Base-by-base conservation (phyloP, 2,329 filamentous ascomycete species). In the Ilyonectria mors-panacis region DNA sequence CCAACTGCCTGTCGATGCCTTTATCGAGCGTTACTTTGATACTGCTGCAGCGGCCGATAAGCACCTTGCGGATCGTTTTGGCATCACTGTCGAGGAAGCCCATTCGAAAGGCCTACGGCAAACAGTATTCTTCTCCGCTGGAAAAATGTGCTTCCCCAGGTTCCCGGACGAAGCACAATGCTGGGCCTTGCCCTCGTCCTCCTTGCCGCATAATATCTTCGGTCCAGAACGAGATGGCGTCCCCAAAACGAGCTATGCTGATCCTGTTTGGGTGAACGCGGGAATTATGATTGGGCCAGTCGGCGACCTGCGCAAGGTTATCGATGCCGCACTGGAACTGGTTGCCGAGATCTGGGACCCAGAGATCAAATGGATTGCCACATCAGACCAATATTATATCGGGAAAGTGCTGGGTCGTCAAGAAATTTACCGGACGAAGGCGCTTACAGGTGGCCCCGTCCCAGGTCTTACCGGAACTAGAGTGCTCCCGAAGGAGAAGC, bases 361-460 rank as follows among this genome's bases (percentile, higher is more conserved):
- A 42, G 15, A 42, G 33, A 37, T 51, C 12, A 69, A 68, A 3
- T 58, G 64, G 17, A 61, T 68, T 23, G 54, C 53, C 30, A 59
- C 72, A 62, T 70, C 67, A n/a, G 72, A 75, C 47, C 74, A 75
- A 48, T 68, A 59, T 21, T 76, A 73, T 50, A 66, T 73, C 26
- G 62, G 67, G 1, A 66, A 65, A 3, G 12, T 75, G 0, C 73
- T 75, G 51, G 74, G 66, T 3, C 72, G 70, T 1, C 74, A 76
- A 21, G 73, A 75, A 37, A 70, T 71, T n/a, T 68, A 74, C 10
- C 61, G 73, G 13, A 57, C 63, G 23, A 21, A 68, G 5, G 60
- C 70, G n/a, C 28, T 72, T 9, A 71, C 65, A 4, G 57, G 42
- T 8, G 72, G 66, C 17, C 5, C 4, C 3, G 39, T n/a, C 39